These are phyloP conservation scores for Pseudocercospora fuligena DNA, from an alignment of 2,329 filamentous ascomycete species.

Conservation along the genomic window DNA sequence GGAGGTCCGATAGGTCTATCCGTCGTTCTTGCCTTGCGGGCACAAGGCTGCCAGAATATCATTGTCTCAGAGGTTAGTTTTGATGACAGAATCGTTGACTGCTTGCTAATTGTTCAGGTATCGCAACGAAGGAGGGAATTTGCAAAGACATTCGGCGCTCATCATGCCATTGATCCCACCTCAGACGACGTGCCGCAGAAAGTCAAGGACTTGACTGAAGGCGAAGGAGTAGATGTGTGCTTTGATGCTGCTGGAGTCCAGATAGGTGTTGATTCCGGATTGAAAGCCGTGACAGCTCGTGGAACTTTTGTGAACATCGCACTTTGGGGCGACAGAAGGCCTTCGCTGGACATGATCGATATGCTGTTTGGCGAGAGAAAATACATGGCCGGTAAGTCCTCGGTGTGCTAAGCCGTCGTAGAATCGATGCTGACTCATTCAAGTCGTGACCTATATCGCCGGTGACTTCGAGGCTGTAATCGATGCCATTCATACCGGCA, in stretches of 20 bases:
- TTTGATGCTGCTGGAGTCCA: slow-evolving; percentile 27
- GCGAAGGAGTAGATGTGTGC: slow-evolving; percentile 20
- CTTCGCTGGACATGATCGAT: slow-evolving; percentile 13
- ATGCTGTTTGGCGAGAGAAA: slow-evolving; percentile 18
- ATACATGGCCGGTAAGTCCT: slow-evolving; percentile 16
- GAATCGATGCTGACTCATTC: background rate
- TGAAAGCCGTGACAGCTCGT: slow-evolving; percentile 13
- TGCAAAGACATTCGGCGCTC: slow-evolving; percentile 22
- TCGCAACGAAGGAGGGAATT: slow-evolving; percentile 15
- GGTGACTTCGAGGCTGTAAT: slow-evolving; percentile 22
- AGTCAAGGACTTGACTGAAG: slow-evolving; percentile 17
- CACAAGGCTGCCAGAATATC: slow-evolving; percentile 18
- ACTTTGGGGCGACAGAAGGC: slow-evolving; percentile 18
- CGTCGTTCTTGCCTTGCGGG: slow-evolving; percentile 19
- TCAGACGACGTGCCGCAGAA: slow-evolving; percentile 11
- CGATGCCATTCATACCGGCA: slow-evolving; percentile 13
- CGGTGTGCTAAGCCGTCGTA: background rate
- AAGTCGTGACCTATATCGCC: slow-evolving; percentile 15
- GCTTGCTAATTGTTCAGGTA: background rate
- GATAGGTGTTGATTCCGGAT: slow-evolving; percentile 11
- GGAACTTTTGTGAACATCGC: slow-evolving; percentile 25
- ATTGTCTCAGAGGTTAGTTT: slow-evolving; percentile 22
- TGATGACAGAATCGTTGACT: background rate
- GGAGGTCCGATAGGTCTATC: slow-evolving; percentile 26
- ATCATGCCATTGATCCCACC: slow-evolving; percentile 19